Evolutionary conservation across 208 protist genomes (phyloP).

Genomic region (Crithidia sp.): DNA sequence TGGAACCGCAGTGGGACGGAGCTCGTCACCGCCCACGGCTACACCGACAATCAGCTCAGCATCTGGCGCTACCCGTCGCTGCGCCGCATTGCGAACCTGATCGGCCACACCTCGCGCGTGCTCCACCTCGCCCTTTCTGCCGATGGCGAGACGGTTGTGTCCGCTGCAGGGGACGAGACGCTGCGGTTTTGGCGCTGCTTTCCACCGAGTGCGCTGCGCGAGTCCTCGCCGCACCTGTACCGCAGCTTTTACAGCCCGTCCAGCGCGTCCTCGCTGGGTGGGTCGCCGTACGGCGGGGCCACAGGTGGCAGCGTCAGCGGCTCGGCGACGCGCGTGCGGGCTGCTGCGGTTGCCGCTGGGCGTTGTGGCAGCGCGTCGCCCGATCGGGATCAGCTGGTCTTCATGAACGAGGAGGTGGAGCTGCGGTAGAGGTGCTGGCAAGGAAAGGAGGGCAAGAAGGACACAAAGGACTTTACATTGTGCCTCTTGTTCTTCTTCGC

Average conservation of each 20-base stretch:
- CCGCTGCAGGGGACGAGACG: slow-evolving; percentile 98
- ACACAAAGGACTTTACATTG: neutral
- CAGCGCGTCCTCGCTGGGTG: slow-evolving; percentile 12
- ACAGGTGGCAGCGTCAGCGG: neutral
- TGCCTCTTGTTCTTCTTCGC: neutral
- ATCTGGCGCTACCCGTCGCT: slow-evolving; percentile 99
- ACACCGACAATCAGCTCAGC: slow-evolving; percentile 97
- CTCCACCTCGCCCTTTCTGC: slow-evolving; percentile 97
- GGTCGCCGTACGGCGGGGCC: slow-evolving; percentile 1
- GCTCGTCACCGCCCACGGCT: slow-evolving; percentile 98
- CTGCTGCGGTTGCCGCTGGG: neutral
- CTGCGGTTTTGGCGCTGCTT: slow-evolving; percentile 96
- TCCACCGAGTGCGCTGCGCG: slow-evolving; percentile 35
- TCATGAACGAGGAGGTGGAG: slow-evolving; percentile 25
- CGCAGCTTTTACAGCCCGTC: slow-evolving; percentile 21
- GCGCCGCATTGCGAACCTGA: slow-evolving; percentile 96
- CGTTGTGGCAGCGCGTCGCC: slow-evolving; percentile 23
- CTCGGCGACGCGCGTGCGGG: slow-evolving; percentile 13
- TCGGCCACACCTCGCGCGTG: slow-evolving; percentile 97
- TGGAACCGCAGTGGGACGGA: slow-evolving; percentile 96
- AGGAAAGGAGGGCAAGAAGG: neutral
- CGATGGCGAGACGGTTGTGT: slow-evolving; percentile 97
- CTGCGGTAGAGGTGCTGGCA: slow-evolving; percentile 11
- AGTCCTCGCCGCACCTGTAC: slow-evolving; percentile 27
- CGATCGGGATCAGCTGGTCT: slow-evolving; percentile 1